Evolutionary conservation across 208 protist species (phyloP).

Genomic region (Entamoeba invadens): DNA sequence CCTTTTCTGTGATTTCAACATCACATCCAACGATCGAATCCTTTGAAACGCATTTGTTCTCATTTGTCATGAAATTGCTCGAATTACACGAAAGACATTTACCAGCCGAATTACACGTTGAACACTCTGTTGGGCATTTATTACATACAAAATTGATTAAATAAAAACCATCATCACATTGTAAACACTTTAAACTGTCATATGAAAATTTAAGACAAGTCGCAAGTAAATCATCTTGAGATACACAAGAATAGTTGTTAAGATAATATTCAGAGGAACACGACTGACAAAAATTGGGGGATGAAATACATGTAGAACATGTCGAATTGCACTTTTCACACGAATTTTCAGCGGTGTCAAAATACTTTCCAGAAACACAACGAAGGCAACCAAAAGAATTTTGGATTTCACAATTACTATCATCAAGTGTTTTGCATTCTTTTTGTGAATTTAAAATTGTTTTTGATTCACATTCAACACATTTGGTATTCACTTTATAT

Average conservation of each 20-base stretch:
- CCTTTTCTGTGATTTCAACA: neutral
- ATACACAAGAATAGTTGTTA: neutral
- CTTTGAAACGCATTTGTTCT: neutral
- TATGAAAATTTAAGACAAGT: neutral
- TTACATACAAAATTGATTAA: neutral
- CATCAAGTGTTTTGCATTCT: neutral
- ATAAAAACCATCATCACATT: neutral
- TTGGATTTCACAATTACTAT: neutral
- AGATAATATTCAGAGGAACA: neutral
- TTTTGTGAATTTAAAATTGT: neutral
- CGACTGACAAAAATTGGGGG: neutral
- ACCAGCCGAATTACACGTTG: neutral
- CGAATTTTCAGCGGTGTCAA: neutral
- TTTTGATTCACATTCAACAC: neutral
- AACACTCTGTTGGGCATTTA: neutral
- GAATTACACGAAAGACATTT: neutral
- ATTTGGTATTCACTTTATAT: neutral
- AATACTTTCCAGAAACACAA: neutral
- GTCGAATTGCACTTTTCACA: neutral
- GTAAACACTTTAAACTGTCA: neutral
- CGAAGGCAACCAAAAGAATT: neutral
- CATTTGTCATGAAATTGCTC: neutral
- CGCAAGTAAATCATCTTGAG: neutral
- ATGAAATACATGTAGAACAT: neutral
- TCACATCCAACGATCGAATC: neutral